Percentiles rank a stretch among this genome's conserved stretches.
Evolutionary conservation across 73 alveolate genomes (phyloP).

Genomic region (Symbiodinium natans): DNA sequence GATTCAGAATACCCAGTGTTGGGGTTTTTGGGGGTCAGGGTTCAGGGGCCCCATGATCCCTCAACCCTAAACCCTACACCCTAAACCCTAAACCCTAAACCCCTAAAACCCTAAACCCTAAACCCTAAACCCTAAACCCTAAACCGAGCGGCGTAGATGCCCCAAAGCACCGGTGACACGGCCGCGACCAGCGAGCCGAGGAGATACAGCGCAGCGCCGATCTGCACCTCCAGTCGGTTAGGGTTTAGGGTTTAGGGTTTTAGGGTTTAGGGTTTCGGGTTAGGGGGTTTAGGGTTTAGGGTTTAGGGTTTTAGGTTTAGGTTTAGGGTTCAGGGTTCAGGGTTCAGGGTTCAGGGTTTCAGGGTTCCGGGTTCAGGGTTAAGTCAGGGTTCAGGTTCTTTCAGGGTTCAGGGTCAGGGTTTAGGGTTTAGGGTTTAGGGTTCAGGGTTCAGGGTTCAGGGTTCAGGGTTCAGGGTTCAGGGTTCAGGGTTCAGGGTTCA

Average conservation of each 20-base stretch:
- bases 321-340: too few relatives aligned
- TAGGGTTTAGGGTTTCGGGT: not conserved
- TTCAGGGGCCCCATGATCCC: too few relatives aligned
- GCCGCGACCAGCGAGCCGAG: slow-evolving; percentile 52
- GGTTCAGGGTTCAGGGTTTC: not conserved
- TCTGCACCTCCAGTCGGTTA: slow-evolving; percentile 5
- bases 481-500: not conserved
- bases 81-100: too few relatives aligned
- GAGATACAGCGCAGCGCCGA: slow-evolving; percentile 57
- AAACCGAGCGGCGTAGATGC: slow-evolving; percentile 47
- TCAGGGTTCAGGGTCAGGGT: too few relatives aligned
- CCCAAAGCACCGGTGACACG: slow-evolving; percentile 53
- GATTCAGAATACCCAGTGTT: too few relatives aligned
- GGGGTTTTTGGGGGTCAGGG: too few relatives aligned
- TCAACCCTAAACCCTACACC: too few relatives aligned
- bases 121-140: not conserved
- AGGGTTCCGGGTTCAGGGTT: not conserved
- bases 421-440: not conserved
- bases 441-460: not conserved
- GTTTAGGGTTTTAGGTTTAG: not conserved
- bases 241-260: not conserved
- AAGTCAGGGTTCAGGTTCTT: too few relatives aligned
- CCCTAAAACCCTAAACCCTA: too few relatives aligned
- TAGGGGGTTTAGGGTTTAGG: too few relatives aligned
- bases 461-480: not conserved